A percentile compares a stretch with the other conserved stretches of the same genome.
These are phyloP conservation scores for Vaccinium vitisidaea DNA, from an alignment of 148 eudicot species.

Conservation along the genomic window DNA sequence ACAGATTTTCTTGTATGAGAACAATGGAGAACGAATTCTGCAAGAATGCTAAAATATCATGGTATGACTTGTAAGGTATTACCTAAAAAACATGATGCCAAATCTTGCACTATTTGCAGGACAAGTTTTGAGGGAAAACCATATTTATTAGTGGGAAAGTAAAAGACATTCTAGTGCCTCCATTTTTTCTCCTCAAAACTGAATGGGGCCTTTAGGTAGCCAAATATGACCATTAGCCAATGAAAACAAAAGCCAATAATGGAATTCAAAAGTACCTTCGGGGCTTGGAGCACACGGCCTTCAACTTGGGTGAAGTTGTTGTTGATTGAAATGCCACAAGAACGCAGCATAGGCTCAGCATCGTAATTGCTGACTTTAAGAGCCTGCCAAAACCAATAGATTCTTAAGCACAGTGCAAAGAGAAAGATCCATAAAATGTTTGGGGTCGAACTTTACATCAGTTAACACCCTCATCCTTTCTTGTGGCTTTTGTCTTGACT, in stretches of 20 bases:
- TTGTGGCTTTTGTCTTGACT: constrained; percentile 88
- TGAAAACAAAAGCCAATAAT: no score
- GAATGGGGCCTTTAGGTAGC: not conserved
- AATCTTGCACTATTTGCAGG: not conserved
- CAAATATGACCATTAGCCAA: not conserved
- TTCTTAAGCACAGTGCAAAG: not conserved
- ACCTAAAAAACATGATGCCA: not conserved
- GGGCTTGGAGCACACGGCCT: constrained; percentile 81
- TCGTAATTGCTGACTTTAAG: constrained; percentile 72
- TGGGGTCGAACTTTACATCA: constrained; percentile 41
- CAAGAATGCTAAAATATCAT: not conserved
- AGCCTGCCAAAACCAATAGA: constrained; percentile 46
- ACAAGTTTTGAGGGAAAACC: not conserved
- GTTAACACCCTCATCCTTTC: constrained; percentile 78
- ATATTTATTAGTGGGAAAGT: not conserved
- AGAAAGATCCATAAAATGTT: not conserved
- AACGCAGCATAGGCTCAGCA: constrained; percentile 75
- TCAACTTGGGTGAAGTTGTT: constrained; percentile 67
- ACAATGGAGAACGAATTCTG: not conserved
- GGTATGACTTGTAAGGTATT: not conserved
- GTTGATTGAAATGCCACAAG: constrained; percentile 78
- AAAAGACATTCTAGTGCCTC: not conserved
- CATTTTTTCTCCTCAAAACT: not conserved
- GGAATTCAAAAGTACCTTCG: constrained; percentile 47
- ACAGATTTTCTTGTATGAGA: not conserved